These are phyloP conservation scores for Chalciporus piperatus DNA, from an alignment of 768 basidiomycete species.

Conservation along the genomic window DNA sequence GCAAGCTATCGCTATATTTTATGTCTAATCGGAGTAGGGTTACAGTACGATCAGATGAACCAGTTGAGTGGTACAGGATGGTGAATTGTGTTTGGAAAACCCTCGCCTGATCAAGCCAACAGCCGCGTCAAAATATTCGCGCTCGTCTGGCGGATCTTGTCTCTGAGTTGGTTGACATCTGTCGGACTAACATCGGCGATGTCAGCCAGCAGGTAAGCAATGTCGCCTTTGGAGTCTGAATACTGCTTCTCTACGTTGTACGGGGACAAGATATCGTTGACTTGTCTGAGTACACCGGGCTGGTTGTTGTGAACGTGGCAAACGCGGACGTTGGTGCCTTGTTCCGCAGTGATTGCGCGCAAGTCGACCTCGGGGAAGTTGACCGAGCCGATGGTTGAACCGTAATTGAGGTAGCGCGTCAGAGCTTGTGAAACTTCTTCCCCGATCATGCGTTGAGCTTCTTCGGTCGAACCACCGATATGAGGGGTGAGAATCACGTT, in stretches of 20 bases:
- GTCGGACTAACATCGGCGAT: slow-evolving; percentile 84
- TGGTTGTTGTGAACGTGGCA: slow-evolving; percentile 96
- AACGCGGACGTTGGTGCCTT: slow-evolving; percentile 77
- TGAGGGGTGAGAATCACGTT: slow-evolving; percentile 98
- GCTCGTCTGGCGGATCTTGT: slow-evolving; percentile 70
- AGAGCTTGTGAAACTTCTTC: slow-evolving; percentile 88
- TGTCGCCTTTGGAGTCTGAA: slow-evolving; percentile 92
- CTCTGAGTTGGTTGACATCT: slow-evolving; percentile 76
- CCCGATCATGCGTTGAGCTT: slow-evolving; percentile 96
- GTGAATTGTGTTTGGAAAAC: background rate
- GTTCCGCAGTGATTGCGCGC: slow-evolving; percentile 84
- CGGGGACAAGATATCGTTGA: slow-evolving; percentile 91
- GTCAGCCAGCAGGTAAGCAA: slow-evolving; percentile 96
- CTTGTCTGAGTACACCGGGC: slow-evolving; percentile 89
- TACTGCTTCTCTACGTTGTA: slow-evolving; percentile 99
- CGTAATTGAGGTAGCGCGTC: slow-evolving; percentile 87
- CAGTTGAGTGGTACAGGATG: slow-evolving; percentile 51
- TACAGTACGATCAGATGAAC: slow-evolving; percentile 25
- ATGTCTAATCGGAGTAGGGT: slow-evolving; percentile 4
- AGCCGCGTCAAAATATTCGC: slow-evolving; percentile 91
- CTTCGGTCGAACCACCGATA: slow-evolving; percentile 98
- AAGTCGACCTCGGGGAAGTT: slow-evolving; percentile 99
- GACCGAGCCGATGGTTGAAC: slow-evolving; percentile 88
- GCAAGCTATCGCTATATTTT: background rate
- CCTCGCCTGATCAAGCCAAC: slow-evolving; percentile 50